A percentile compares a stretch with the other conserved stretches of the same genome.
Evolutionary conservation across 2,329 filamentous ascomycete genomes (phyloP).

Genomic region (Hymenoscyphus fructigenus): DNA sequence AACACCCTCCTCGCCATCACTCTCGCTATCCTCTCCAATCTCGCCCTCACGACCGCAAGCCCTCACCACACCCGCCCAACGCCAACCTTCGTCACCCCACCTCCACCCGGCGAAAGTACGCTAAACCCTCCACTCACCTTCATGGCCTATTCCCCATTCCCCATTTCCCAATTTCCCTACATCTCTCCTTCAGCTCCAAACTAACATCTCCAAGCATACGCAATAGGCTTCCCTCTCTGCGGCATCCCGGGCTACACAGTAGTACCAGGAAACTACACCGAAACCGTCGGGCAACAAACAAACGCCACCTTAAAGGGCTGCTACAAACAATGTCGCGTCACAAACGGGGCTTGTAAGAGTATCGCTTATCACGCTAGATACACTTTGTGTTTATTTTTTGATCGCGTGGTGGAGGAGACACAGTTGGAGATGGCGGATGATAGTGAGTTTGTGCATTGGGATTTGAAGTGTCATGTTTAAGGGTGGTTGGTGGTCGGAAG

Average conservation of each 20-base stretch:
- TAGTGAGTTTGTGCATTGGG: constrained; percentile 20
- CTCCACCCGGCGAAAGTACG: background rate
- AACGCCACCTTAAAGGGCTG: constrained; percentile 15
- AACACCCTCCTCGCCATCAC: background rate
- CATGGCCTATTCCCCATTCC: background rate
- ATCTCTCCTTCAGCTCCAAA: background rate
- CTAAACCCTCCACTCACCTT: too few species aligned
- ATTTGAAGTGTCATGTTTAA: constrained; percentile 16
- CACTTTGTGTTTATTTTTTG: constrained; percentile 22
- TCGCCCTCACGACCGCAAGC: background rate
- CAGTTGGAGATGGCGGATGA: constrained; percentile 15
- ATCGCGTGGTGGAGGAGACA: constrained; percentile 19
- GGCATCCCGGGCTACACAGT: constrained; percentile 16
- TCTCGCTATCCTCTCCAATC: background rate
- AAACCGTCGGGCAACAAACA: constrained; percentile 16
- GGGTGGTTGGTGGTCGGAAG: too few species aligned
- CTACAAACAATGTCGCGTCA: constrained; percentile 12
- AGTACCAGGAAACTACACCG: constrained; percentile 18
- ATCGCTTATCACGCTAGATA: constrained; percentile 17
- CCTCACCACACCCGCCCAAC: background rate
- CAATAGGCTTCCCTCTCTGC: constrained; percentile 20
- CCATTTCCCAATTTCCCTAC: background rate
- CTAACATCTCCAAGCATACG: constrained; percentile 31
- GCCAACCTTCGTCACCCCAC: background rate
- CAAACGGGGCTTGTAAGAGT: constrained; percentile 12